Base-by-base conservation (phyloP, 768 basidiomycete species). In the Lentinula sp. region DNA sequence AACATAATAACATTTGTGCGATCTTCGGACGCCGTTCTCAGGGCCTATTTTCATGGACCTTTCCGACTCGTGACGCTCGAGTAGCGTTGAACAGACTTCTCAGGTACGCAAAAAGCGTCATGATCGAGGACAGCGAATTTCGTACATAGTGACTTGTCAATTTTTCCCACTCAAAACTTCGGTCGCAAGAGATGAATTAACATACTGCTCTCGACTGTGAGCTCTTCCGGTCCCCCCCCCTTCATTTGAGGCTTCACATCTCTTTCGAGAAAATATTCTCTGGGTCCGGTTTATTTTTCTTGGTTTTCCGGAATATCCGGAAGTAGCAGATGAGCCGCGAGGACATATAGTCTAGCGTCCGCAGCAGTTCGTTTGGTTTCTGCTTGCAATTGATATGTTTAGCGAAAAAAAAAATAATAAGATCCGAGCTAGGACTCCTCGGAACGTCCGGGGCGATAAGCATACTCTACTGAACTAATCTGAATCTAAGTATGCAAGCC, bases 31-130 rank as follows among this genome's bases (percentile, higher is more conserved):
- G 66, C 66, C 67, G 65, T 57, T 71, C 69, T 67, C 70, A 72
- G 68, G 70, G 59, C 60, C 13, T 32, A 32, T 50, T 39, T 39
- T 39, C 37, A 32, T 32, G 10, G 46, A 11, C 61, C 63, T 58
- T 64, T n/a, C 61, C 16, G 60, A 65, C 72, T 66, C 71, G 71
- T 74, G 73, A 74, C 69, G 69, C 65, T 69, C 71, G 71, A 72
- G 66, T 66, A 67, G 52, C 40, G 28, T 40, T 40, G 55, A 56
- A 56, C 40, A 56, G 68, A 70, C 34, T 53, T 32, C 6, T 63
- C 56, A 61, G 67, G 73, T 72, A 74, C 73, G 66, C 58, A 53
- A 60, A 63, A 65, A 64, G 64, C 68, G 68, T 71, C 71, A 73
- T 70, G 73, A 74, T 74, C 73, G 73, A 74, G 69, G 70, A 68